Evolutionary conservation across 257 asterid species (phyloP), one percentile per base, ranked within the genome.

Genomic region (Gynochthodes officinalis): DNA sequence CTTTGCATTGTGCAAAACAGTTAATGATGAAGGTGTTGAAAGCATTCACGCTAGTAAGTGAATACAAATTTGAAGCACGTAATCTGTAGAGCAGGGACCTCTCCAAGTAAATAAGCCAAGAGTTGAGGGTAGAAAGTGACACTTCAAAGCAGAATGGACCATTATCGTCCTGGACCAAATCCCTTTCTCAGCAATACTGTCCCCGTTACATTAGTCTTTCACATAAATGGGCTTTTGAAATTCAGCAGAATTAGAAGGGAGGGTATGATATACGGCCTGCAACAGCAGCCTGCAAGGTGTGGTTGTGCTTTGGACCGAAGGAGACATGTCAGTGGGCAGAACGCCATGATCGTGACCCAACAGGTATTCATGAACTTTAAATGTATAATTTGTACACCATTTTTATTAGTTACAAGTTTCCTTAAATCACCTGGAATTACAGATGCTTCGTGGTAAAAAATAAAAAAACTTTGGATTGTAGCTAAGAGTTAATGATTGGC

Each of bases 301-400:
- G 61, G 70, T 64, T 55, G 25, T 66, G n/a, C 32, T 55, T 27
- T n/a, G 71, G 75, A 61, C 52, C 39, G 96, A 88, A 64, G 73
- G 85, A 55, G 95, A 92, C 96, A 68, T 39, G 21, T 84, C 91
- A 82, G 82, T 77, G 77, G 86, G 86, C 96, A 92, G 82, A 92
- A 84, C 79, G 92, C 82, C 50, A 78, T 78, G 97, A 89, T 75
- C 21, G 64, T 63, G 90, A 88, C 92, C 18, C 37, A 42, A 76
- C 92, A 65, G 70, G 27, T 64, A 43, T n/a, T 57, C 48, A 37
- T 58, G 71, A 53, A 48, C 67, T 23, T 49, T 6, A 5, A 39
- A 28, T 18, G 25, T 28, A 27, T 46, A 3, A 11, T 52, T 64
- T 70, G 39, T 64, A 39, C 25, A 50, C 21, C 27, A 50, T 50